These are phyloP conservation scores for Nidularia pulvinata DNA, from an alignment of 768 basidiomycete genomes.

Conservation along the genomic window DNA sequence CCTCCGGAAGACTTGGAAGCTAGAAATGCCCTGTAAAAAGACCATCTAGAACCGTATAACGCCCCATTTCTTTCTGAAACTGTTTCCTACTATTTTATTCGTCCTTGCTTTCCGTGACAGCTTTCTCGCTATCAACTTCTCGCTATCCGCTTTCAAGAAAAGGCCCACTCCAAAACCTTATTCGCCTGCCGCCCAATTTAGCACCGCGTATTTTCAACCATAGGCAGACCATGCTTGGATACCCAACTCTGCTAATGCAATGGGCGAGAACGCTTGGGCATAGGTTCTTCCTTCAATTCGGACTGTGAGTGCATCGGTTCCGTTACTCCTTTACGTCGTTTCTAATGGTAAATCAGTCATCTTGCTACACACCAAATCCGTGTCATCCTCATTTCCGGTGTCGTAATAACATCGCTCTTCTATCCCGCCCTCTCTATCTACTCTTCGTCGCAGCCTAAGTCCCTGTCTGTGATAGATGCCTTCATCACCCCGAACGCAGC, in stretches of 20 bases:
- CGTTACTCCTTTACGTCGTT: constrained; percentile 7
- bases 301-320: constrained; percentile 57
- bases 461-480: constrained; percentile 62
- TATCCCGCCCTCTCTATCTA: constrained; percentile 91
- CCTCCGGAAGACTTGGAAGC: too few relatives aligned
- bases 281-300: constrained; percentile 70
- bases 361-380: constrained; percentile 91
- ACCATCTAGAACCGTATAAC: too few relatives aligned
- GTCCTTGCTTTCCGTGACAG: too few relatives aligned
- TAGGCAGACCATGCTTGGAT: constrained; percentile 6
- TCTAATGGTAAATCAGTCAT: constrained; percentile 47
- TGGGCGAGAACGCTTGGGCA: constrained; percentile 39
- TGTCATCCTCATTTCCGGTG: constrained; percentile 83
- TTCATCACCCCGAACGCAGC: constrained; percentile 54
- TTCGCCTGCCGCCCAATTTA: too few relatives aligned
- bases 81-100: too few relatives aligned
- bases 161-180: too few relatives aligned
- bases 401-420: constrained; percentile 88
- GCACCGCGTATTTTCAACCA: too few relatives aligned
- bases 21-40: too few relatives aligned
- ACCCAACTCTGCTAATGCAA: constrained; percentile 26
- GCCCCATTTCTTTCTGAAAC: too few relatives aligned
- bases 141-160: too few relatives aligned
- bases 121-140: too few relatives aligned
- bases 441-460: constrained; percentile 70